Percentiles rank a stretch among this genome's conserved stretches.
Conservation (phyloP, 176 grass and related monocot species). For the Lolium rigidum region DNA sequence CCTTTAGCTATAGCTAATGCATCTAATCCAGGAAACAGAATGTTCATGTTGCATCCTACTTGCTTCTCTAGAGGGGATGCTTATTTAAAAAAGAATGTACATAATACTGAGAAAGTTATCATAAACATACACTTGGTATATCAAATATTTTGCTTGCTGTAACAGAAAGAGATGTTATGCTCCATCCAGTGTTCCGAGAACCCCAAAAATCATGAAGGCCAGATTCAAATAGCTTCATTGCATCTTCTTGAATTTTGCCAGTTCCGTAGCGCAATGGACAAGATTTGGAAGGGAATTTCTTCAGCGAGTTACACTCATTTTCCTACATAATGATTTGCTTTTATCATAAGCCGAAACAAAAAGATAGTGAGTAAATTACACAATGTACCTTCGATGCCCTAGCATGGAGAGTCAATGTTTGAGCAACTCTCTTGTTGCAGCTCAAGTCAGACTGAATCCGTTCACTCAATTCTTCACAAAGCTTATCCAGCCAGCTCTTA, state of each 20-base stretch:
- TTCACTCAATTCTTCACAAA: slow-evolving; percentile 94
- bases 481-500: slow-evolving; percentile 78
- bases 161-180: slow-evolving; percentile 90
- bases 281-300: slow-evolving; percentile 97
- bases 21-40: slow-evolving; percentile 19
- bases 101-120: slow-evolving; percentile 9
- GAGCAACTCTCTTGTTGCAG: slow-evolving; percentile 85
- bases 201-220: slow-evolving; percentile 83
- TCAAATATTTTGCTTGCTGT: slow-evolving; percentile 94
- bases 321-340: slow-evolving; percentile 34
- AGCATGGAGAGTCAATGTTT: slow-evolving; percentile 79
- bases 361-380: slow-evolving; percentile 9
- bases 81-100: slow-evolving; percentile 20
- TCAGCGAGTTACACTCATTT: slow-evolving; percentile 51
- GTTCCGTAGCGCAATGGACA: slow-evolving; percentile 90
- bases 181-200: slow-evolving; percentile 75
- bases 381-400: slow-evolving; percentile 78
- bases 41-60: not conserved
- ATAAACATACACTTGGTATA: slow-evolving; percentile 68
- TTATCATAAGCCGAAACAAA: not conserved
- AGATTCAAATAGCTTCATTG: slow-evolving; percentile 84
- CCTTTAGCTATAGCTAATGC: not conserved
- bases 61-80: not conserved
- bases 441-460: slow-evolving; percentile 83
- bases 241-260: slow-evolving; percentile 92